Conservation (phyloP, 1,139 yeast genomes). For the Kodamaea arcana region DNA sequence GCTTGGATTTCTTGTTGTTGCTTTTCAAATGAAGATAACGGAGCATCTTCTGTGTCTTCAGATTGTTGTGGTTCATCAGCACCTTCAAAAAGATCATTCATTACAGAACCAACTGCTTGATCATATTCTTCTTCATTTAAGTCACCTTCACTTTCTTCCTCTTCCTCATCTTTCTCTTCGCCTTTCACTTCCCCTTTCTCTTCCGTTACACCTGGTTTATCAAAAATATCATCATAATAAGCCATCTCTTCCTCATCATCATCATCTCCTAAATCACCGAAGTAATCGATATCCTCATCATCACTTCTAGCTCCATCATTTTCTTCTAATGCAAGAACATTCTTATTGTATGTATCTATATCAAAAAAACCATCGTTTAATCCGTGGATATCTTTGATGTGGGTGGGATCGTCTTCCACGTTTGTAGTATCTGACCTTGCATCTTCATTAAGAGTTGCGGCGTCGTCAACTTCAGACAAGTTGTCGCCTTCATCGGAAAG, state of each 20-base stretch:
- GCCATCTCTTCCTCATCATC: slow-evolving; percentile 60
- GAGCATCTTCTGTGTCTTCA: slow-evolving; percentile 41
- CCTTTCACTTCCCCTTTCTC: slow-evolving; percentile 13
- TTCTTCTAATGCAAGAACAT: slow-evolving; percentile 70
- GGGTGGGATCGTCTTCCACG: slow-evolving; percentile 11
- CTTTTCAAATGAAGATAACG: slow-evolving; percentile 74
- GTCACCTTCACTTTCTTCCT: slow-evolving; percentile 33
- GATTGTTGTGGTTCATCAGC: slow-evolving; percentile 17
- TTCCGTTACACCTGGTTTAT: slow-evolving; percentile 40
- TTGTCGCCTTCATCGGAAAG: slow-evolving; percentile 14
- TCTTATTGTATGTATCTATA: slow-evolving; percentile 80
- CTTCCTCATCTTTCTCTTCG: slow-evolving; percentile 25
- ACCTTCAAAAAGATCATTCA: slow-evolving; percentile 54
- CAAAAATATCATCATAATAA: slow-evolving; percentile 73
- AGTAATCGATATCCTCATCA: slow-evolving; percentile 60
- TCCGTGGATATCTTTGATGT: slow-evolving; percentile 54
- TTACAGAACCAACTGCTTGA: slow-evolving; percentile 53
- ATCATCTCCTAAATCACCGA: slow-evolving; percentile 49
- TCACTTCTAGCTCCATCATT: slow-evolving; percentile 30
- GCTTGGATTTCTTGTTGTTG: slow-evolving; percentile 73
- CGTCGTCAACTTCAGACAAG: slow-evolving; percentile 18
- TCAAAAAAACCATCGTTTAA: slow-evolving; percentile 83
- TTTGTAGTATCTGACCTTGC: slow-evolving; percentile 13
- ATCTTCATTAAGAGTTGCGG: slow-evolving; percentile 11
- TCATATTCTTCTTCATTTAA: slow-evolving; percentile 46